Percentiles rank a stretch among this genome's conserved stretches.
Evolutionary conservation across 2,329 filamentous ascomycete genomes (phyloP).

Genomic region (Cercospora nicotianae): DNA sequence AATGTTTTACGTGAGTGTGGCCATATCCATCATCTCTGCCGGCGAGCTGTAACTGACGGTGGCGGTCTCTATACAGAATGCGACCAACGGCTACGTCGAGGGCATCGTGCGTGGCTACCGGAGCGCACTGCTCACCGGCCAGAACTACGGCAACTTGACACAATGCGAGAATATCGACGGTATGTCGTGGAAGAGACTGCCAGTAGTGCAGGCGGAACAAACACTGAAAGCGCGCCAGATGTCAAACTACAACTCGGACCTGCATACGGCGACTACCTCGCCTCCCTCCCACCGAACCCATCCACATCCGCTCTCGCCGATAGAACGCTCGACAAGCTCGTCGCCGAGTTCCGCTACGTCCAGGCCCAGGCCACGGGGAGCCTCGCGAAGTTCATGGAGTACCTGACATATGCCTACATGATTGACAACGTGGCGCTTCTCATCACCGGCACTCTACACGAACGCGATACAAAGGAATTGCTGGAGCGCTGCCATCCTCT

Average conservation of each 20-base stretch:
- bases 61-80: slow-evolving; percentile 48
- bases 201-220: slow-evolving; percentile 15
- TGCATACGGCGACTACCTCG: slow-evolving; percentile 95
- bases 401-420: slow-evolving; percentile 99
- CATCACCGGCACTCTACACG: slow-evolving; percentile 96
- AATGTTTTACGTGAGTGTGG: slow-evolving; percentile 40
- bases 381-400: slow-evolving; percentile 94
- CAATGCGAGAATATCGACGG: slow-evolving; percentile 98
- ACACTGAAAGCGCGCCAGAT: slow-evolving; percentile 58
- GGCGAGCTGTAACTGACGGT: slow-evolving; percentile 14
- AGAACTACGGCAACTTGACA: slow-evolving; percentile 92
- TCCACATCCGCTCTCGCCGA: slow-evolving; percentile 92
- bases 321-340: slow-evolving; percentile 96
- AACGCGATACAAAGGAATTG: slow-evolving; percentile 92
- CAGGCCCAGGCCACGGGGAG: slow-evolving; percentile 91
- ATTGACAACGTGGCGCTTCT: slow-evolving; percentile 98
- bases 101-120: slow-evolving; percentile 96
- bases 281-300: slow-evolving; percentile 89
- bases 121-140: slow-evolving; percentile 83
- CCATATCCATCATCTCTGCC: slow-evolving; percentile 39
- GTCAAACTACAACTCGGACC: slow-evolving; percentile 96
- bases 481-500: slow-evolving; percentile 94
- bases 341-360: slow-evolving; percentile 94
- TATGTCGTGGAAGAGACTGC: slow-evolving; percentile 46
- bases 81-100: slow-evolving; percentile 78